A percentile compares a stretch with the other conserved stretches of the same genome.
phyloP scores from a whole-genome alignment of 1,284 basidiomycete species.

The Ganoderma resinaceum region DNA sequence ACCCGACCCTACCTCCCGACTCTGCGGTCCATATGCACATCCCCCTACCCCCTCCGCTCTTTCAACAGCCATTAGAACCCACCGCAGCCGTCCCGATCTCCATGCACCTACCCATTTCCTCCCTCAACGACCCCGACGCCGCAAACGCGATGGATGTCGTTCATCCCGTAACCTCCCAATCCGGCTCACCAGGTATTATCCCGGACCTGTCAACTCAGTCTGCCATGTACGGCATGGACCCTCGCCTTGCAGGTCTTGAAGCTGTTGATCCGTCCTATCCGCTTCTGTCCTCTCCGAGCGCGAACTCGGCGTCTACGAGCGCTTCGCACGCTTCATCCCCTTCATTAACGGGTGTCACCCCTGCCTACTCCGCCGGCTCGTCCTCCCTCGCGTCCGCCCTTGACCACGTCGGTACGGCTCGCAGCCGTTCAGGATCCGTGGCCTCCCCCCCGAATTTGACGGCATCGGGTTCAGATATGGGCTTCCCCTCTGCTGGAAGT shows the following conservation, averaged over 20 bases:
- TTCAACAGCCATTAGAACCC: conserved; percentile 47
- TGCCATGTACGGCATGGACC: conserved; percentile 37
- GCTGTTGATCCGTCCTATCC: conserved; percentile 37
- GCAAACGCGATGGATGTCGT: conserved; percentile 49
- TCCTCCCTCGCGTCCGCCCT: conserved; percentile 46
- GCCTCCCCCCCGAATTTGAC: conserved; percentile 43
- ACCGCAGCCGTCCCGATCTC: conserved; percentile 40
- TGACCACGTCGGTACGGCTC: conserved; percentile 38
- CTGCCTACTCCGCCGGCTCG: conserved; percentile 41
- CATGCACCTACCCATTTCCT: conserved; percentile 49
- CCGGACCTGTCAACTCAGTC: conserved; percentile 47
- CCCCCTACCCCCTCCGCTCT: conserved; percentile 41
- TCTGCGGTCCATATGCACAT: conserved; percentile 40
- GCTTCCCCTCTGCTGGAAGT: conserved; percentile 40
- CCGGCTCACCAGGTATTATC: conserved; percentile 42
- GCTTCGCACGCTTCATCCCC: conserved; percentile 52
- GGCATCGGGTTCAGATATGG: conserved; percentile 39
- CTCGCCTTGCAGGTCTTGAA: conserved; percentile 36
- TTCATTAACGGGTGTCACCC: conserved; percentile 40
- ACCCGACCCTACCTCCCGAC: conserved; percentile 34
- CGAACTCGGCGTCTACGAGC: conserved; percentile 48
- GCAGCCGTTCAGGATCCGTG: conserved; percentile 46
- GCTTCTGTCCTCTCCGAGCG: conserved; percentile 48
- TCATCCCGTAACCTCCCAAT: conserved; percentile 34
- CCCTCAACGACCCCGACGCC: conserved; percentile 42